Conservation (phyloP, 2,329 filamentous ascomycete species). For the Cucurbitaria berberidis region DNA sequence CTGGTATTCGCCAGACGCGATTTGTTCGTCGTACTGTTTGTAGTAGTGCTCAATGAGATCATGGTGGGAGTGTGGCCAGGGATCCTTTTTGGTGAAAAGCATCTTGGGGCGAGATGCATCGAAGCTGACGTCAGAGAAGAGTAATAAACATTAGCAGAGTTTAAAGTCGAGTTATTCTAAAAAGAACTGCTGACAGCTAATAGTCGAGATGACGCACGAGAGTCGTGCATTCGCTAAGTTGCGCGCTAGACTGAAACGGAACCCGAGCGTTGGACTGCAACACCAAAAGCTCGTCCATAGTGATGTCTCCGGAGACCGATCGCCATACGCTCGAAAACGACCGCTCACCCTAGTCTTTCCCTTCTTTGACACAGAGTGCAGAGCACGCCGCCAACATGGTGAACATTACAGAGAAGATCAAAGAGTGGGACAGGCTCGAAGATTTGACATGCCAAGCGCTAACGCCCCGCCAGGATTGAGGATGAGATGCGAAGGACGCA, state of each 20-base stretch:
- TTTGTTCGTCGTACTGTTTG: conserved; percentile 47
- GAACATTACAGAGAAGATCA: conserved; percentile 99
- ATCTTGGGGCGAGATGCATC: conserved; percentile 1
- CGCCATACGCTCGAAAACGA: conserved; percentile 7
- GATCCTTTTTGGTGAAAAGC: conserved; percentile 17
- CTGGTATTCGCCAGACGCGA: conserved; percentile 48
- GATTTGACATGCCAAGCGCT: conserved; percentile 37
- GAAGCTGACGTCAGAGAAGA: background rate
- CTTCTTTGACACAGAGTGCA: conserved; percentile 1
- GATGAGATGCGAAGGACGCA: conserved; percentile 99
- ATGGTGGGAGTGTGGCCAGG: conserved; percentile 43
- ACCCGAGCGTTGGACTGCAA: conserved; percentile 27
- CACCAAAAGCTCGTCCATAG: conserved; percentile 46
- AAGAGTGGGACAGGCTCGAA: conserved; percentile 72
- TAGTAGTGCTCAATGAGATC: conserved; percentile 47
- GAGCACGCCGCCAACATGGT: conserved; percentile 70
- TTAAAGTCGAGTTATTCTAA: conserved; percentile 1
- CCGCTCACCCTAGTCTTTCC: conserved; percentile 12
- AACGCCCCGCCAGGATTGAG: conserved; percentile 76
- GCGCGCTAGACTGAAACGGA: conserved; percentile 20
- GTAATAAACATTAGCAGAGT: conserved; percentile 6
- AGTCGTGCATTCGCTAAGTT: conserved; percentile 27
- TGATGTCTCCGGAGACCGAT: conserved; percentile 25
- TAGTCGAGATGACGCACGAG: conserved; percentile 37
- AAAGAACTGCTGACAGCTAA: conserved; percentile 15